Evolutionary conservation across 805 yeast genomes (phyloP).

Genomic region (Gaillardinia entomophila): DNA sequence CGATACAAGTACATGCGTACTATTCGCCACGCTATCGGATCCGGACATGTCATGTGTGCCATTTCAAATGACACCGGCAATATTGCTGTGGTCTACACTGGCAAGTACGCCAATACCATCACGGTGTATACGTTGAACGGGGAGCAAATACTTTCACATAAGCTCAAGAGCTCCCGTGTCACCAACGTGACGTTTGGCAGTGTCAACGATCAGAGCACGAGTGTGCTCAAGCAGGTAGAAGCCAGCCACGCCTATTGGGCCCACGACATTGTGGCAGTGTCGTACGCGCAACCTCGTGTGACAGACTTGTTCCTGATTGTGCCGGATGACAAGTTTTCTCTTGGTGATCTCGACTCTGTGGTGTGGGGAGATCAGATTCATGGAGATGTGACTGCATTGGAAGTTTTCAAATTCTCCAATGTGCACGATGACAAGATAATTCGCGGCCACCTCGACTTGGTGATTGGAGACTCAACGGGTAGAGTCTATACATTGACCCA

Average conservation of each 20-base stretch:
- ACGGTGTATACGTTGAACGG: conserved; percentile 52
- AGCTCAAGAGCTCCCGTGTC: conserved; percentile 10
- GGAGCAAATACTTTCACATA: conserved; percentile 23
- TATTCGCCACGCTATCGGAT: conserved; percentile 12
- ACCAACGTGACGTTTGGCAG: conserved; percentile 24
- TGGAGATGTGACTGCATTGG: conserved; percentile 23
- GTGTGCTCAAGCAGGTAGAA: conserved; percentile 12
- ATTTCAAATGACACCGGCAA: conserved; percentile 54
- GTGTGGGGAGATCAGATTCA: conserved; percentile 1
- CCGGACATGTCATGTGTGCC: conserved; percentile 24
- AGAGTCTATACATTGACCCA: conserved; percentile 43
- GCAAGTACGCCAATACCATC: conserved; percentile 14
- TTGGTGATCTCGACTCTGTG: conserved; percentile 1
- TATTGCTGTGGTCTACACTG: conserved; percentile 33
- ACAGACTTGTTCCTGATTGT: conserved; percentile 15
- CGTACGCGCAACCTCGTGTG: conserved; percentile 13
- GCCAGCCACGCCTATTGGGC: conserved; percentile 33
- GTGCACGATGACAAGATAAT: conserved; percentile 32
- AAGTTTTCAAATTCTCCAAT: conserved; percentile 20
- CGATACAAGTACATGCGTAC: conserved; percentile 45
- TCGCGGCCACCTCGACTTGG: conserved; percentile 34
- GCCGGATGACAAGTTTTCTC: conserved; percentile 7
- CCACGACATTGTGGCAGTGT: conserved; percentile 26
- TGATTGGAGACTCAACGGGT: conserved; percentile 53
- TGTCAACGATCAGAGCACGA: conserved; percentile 21